Conservation (phyloP, 1,284 basidiomycete species). For the Stygiomarasmius scandens region DNA sequence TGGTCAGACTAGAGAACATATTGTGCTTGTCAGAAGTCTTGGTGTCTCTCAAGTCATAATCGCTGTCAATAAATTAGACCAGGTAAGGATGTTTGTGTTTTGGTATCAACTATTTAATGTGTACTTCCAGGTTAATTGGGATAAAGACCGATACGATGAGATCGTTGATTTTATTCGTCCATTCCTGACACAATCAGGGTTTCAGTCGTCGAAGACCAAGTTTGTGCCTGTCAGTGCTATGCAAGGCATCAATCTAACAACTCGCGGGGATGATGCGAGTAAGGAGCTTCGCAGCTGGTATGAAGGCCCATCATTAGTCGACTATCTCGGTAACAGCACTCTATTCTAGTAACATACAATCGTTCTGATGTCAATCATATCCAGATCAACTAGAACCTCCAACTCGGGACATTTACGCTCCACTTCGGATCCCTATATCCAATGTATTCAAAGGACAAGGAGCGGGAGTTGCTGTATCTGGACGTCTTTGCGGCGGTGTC, state of each 20-base stretch:
- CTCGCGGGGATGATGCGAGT: constrained; percentile 50
- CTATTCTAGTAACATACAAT: neutral
- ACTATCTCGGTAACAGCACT: constrained; percentile 68
- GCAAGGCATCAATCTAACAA: constrained; percentile 84
- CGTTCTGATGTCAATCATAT: neutral
- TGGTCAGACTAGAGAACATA: constrained; percentile 97
- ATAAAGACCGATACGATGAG: constrained; percentile 80
- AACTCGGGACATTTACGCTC: constrained; percentile 71
- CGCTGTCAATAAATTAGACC: constrained; percentile 94
- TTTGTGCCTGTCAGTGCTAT: constrained; percentile 93
- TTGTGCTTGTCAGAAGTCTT: constrained; percentile 89
- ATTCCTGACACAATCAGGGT: constrained; percentile 89
- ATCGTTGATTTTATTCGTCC: constrained; percentile 77
- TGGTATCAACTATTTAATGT: neutral
- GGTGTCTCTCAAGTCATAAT: constrained; percentile 95
- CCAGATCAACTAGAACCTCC: constrained; percentile 87
- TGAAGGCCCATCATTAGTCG: constrained; percentile 81
- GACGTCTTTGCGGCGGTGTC: constrained; percentile 86
- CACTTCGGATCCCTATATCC: constrained; percentile 87
- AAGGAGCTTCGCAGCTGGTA: constrained; percentile 76
- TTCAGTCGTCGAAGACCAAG: constrained; percentile 73
- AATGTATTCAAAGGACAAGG: constrained; percentile 94
- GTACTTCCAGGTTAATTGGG: constrained; percentile 82
- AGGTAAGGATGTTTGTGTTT: constrained; percentile 47
- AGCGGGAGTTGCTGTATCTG: constrained; percentile 82